Percentiles rank a stretch among this genome's conserved stretches.
These are phyloP conservation scores for Novakomyces olei DNA, from an alignment of 805 yeast genomes.

Conservation along the genomic window DNA sequence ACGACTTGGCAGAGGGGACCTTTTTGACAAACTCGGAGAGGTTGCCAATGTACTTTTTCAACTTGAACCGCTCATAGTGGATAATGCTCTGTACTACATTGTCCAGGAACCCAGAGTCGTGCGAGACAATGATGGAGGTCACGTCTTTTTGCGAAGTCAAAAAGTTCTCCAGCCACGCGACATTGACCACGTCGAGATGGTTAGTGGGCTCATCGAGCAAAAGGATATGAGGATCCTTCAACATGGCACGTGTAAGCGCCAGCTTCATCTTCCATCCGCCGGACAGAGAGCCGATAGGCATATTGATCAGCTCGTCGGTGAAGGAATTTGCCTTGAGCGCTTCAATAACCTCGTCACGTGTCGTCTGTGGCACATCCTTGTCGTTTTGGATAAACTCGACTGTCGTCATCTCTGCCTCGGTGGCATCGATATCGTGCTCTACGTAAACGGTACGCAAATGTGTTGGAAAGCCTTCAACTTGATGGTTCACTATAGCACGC, in stretches of 20 bases:
- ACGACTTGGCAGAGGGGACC: conserved; percentile 96
- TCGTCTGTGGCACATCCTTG: conserved; percentile 28
- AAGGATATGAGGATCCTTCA: conserved; percentile 93
- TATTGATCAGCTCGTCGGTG: conserved; percentile 75
- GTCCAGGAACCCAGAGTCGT: conserved; percentile 99
- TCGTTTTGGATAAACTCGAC: conserved; percentile 80
- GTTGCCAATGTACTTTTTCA: conserved; percentile 99
- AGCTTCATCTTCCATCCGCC: conserved; percentile 99
- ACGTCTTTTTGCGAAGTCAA: conserved; percentile 84
- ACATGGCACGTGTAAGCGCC: conserved; percentile 97
- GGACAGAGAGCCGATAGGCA: conserved; percentile 91
- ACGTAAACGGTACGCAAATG: conserved; percentile 98
- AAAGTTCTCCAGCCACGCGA: conserved; percentile 99
- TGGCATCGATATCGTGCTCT: conserved; percentile 98
- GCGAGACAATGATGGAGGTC: conserved; percentile 95
- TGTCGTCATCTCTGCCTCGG: conserved; percentile 89
- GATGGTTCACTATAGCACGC: conserved; percentile 94
- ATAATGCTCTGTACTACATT: conserved; percentile 93
- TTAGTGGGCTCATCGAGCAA: conserved; percentile 98
- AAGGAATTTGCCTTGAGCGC: conserved; percentile 81
- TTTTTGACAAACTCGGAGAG: conserved; percentile 94
- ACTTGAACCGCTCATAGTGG: conserved; percentile 99
- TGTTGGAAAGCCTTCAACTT: conserved; percentile 99
- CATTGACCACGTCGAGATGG: conserved; percentile 99
- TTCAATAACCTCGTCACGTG: conserved; percentile 43